A percentile compares a stretch with the other conserved stretches of the same genome.
Conservation (phyloP, 208 protist species). For the Willaertia magna region DNA sequence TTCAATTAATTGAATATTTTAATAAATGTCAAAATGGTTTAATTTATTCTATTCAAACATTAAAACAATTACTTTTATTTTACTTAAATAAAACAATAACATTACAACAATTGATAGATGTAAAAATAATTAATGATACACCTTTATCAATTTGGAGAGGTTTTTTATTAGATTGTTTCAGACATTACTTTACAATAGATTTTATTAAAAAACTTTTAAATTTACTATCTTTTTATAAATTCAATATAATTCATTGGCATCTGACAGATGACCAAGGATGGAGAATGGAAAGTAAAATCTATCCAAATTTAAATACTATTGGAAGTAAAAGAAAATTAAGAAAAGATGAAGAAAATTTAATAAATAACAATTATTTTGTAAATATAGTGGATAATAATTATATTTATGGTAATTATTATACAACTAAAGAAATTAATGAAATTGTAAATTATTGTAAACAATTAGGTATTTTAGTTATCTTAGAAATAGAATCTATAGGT, state of each 20-base stretch:
- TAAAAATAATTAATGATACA: no score
- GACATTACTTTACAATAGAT: background rate
- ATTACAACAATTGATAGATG: no score
- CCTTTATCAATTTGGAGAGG: no score
- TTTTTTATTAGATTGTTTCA: no score
- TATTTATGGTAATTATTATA: slow-evolving; percentile 3
- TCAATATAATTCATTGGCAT: slow-evolving; percentile 12
- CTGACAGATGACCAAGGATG: slow-evolving; percentile 13
- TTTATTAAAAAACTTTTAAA: background rate
- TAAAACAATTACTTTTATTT: no score
- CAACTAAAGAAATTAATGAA: background rate
- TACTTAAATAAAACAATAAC: no score
- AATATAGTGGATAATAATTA: background rate
- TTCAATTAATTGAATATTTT: no score
- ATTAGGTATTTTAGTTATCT: background rate
- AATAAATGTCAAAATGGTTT: no score
- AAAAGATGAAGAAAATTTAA: background rate
- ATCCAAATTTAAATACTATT: background rate
- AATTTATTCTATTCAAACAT: no score
- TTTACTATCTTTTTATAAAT: background rate
- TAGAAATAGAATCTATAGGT: background rate
- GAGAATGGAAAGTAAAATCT: background rate
- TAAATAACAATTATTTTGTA: background rate
- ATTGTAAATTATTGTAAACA: background rate
- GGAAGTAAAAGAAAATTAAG: background rate